A percentile compares a stretch with the other conserved stretches of the same genome.
phyloP scores from a whole-genome alignment of 1,284 basidiomycete species.

The Sanguinoderma infundibulare region DNA sequence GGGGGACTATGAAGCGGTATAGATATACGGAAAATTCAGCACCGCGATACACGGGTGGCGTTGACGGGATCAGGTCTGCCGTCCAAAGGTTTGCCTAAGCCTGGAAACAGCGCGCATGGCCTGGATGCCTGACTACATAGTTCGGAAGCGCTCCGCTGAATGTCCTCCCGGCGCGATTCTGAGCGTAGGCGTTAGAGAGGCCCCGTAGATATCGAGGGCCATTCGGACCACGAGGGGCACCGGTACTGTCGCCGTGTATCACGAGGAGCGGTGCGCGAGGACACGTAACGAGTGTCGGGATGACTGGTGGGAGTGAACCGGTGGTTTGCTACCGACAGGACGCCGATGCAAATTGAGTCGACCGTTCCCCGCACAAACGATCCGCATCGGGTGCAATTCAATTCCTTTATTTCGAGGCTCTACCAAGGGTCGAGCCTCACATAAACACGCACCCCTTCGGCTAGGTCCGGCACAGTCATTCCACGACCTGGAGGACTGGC shows the following conservation, averaged over 20 bases:
- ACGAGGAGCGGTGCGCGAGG: background rate
- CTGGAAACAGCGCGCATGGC: background rate
- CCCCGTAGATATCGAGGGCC: background rate
- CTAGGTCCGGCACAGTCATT: too few relatives aligned
- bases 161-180: background rate
- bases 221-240: background rate
- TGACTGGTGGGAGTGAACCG: background rate
- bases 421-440: too few relatives aligned
- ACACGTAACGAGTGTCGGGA: background rate
- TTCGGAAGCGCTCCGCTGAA: background rate
- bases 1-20: too few relatives aligned
- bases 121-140: background rate
- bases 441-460: too few relatives aligned
- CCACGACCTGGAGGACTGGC: too few relatives aligned
- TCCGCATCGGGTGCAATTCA: background rate
- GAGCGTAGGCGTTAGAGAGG: background rate
- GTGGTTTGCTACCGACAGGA: background rate
- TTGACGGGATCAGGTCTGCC: background rate
- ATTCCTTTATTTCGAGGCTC: too few relatives aligned
- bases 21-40: background rate
- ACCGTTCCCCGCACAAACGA: background rate
- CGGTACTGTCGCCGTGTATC: background rate
- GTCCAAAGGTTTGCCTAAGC: background rate
- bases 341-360: background rate
- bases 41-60: background rate